Percentiles rank a stretch among this genome's conserved stretches.
These are phyloP conservation scores for Cladophialophora yegresii DNA, from an alignment of 2,329 filamentous ascomycete genomes.

Conservation along the genomic window DNA sequence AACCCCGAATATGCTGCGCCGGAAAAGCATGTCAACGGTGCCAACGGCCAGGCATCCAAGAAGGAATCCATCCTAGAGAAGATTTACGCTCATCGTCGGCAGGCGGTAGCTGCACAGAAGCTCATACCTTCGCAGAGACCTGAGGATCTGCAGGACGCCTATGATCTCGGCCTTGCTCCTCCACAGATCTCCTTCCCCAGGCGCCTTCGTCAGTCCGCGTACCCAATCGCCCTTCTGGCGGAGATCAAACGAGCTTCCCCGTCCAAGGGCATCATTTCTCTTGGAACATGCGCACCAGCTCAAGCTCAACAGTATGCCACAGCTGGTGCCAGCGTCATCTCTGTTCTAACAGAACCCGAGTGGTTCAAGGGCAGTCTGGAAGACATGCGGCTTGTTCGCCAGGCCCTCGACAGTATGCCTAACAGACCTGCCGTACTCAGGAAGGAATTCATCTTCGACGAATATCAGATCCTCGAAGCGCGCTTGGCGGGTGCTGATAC, in stretches of 20 bases:
- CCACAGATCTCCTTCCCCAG: slow-evolving; percentile 78
- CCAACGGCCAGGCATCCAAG: slow-evolving; percentile 33
- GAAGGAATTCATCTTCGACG: slow-evolving; percentile 97
- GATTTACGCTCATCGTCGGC: slow-evolving; percentile 81
- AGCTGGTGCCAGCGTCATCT: slow-evolving; percentile 94
- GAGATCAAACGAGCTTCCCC: slow-evolving; percentile 97
- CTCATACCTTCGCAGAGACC: slow-evolving; percentile 79
- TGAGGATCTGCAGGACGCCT: slow-evolving; percentile 80
- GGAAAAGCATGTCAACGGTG: slow-evolving; percentile 33
- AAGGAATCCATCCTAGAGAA: slow-evolving; percentile 84
- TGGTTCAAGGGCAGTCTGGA: slow-evolving; percentile 99
- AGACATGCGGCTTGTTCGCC: slow-evolving; percentile 81
- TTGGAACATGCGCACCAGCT: slow-evolving; percentile 81
- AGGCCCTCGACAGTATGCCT: slow-evolving; percentile 85
- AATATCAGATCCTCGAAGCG: slow-evolving; percentile 96
- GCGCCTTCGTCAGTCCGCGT: slow-evolving; percentile 77
- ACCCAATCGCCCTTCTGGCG: slow-evolving; percentile 89
- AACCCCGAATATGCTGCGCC: slow-evolving; percentile 34
- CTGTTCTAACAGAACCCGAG: slow-evolving; percentile 95
- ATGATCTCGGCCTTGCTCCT: slow-evolving; percentile 80
- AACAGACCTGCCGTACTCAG: slow-evolving; percentile 88
- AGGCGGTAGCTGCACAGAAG: slow-evolving; percentile 77
- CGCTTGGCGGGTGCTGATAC: slow-evolving; percentile 91
- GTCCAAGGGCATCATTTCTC: slow-evolving; percentile 90
- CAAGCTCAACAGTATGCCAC: slow-evolving; percentile 91